A percentile compares a stretch with the other conserved stretches of the same genome.
phyloP scores from a whole-genome alignment of 495 filamentous ascomycete genomes.

The Penicillium ochrochloron region DNA sequence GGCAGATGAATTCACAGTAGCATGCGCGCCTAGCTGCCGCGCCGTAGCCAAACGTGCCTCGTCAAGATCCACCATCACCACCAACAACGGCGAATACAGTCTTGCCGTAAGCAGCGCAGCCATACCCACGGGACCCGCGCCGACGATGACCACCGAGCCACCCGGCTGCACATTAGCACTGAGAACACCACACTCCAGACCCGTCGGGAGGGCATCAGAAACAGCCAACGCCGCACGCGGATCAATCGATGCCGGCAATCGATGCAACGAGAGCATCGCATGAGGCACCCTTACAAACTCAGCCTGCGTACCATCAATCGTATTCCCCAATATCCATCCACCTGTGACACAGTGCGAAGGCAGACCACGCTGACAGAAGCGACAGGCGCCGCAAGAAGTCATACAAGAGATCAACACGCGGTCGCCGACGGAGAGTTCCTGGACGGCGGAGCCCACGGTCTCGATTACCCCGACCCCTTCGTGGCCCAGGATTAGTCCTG shows the following conservation, averaged over 20 bases:
- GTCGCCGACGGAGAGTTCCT: slow-evolving; percentile 46
- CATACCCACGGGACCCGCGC: slow-evolving; percentile 57
- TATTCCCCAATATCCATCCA: slow-evolving; percentile 48
- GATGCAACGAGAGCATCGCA: slow-evolving; percentile 47
- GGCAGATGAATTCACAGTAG: slow-evolving; percentile 37
- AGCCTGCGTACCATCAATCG: slow-evolving; percentile 54
- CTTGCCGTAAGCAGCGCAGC: slow-evolving; percentile 50
- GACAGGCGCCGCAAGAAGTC: slow-evolving; percentile 45
- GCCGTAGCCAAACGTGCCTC: slow-evolving; percentile 48
- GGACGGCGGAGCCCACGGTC: slow-evolving; percentile 63
- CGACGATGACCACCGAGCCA: slow-evolving; percentile 51
- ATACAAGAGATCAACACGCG: slow-evolving; percentile 50
- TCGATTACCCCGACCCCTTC: slow-evolving; percentile 85
- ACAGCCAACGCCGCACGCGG: slow-evolving; percentile 45
- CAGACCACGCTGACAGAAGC: slow-evolving; percentile 43
- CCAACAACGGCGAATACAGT: slow-evolving; percentile 47
- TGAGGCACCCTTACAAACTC: slow-evolving; percentile 55
- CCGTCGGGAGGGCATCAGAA: slow-evolving; percentile 55
- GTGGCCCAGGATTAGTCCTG: slow-evolving; percentile 81
- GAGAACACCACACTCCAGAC: slow-evolving; percentile 53
- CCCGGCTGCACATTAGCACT: slow-evolving; percentile 50
- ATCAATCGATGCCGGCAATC: slow-evolving; percentile 41
- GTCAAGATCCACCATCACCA: slow-evolving; percentile 53
- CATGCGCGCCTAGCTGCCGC: slow-evolving; percentile 47
- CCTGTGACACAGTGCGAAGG: slow-evolving; percentile 45